Base-by-base conservation (phyloP, 2,329 filamentous ascomycete species). In the Achaetomium macrosporum region DNA sequence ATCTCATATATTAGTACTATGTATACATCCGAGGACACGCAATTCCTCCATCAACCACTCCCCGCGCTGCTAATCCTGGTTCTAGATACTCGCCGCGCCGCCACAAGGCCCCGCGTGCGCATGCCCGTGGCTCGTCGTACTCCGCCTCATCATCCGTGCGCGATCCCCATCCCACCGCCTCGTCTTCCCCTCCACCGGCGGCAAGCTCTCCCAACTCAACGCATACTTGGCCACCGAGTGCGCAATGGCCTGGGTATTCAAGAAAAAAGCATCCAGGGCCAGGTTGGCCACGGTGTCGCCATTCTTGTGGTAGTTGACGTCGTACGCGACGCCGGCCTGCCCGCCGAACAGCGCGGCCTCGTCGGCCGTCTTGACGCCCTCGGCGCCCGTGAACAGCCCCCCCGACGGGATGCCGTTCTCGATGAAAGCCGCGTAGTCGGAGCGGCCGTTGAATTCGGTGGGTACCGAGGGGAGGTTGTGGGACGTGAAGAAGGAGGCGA, bases 391-490 rank as follows among this genome's bases (percentile, higher is more conserved):
- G 61, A 84, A 85, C 53, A 88, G 74, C 12, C 85, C 85, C 25
- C 85, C 85, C 0, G 79, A 77, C 2, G 85, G 81, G 54, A 87
- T 84, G 10, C 81, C 81, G 58, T 77, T 78, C 62, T 79, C 76
- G 57, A 86, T 79, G 70, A 88, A 87, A 2, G 77, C 81, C 37
- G 78, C 82, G 62, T 88, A 87, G 65, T 88, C 85, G 47, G 58
- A 61, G 25, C 61, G 61, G 20, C 61, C 61, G 64, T 79, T 77
- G 63, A 88, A 88, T 42, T 78, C 76, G 20, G 82, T 82, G 29
- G 79, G 77, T 0, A 79, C 79, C 56, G 76, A 81, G 58, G 75
- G 73, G 40, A 73, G 64, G 15, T 71, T 75, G 47, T 76, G 70
- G 41, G 64, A 65, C 48, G 65, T 61, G 63, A 63, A 85, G 68